These are phyloP conservation scores for Rhodamnia argentea DNA, from an alignment of 345 rosid species.

Conservation along the genomic window DNA sequence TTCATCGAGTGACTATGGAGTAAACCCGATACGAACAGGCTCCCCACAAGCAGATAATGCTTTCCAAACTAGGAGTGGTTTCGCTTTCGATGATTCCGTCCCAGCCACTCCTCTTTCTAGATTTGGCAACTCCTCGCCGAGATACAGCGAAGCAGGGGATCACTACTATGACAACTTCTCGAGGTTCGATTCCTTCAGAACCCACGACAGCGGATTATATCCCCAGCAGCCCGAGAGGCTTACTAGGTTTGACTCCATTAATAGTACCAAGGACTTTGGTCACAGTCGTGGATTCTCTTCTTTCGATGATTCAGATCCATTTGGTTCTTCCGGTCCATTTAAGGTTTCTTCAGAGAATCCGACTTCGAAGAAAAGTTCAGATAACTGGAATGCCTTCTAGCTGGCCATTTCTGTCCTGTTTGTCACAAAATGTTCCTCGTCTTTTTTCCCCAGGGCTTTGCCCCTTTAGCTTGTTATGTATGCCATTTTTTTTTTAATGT, in stretches of 20 bases:
- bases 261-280: constrained; percentile 36
- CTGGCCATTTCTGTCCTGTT: background rate
- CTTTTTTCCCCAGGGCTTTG: background rate
- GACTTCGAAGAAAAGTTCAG: constrained; percentile 51
- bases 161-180: constrained; percentile 68
- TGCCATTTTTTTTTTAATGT: background rate
- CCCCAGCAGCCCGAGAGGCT: constrained; percentile 50
- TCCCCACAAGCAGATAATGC: constrained; percentile 44
- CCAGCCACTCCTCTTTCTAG: constrained; percentile 78
- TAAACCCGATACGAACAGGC: constrained; percentile 39
- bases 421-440: background rate
- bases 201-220: constrained; percentile 51
- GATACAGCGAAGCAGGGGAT: constrained; percentile 67
- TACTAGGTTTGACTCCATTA: constrained; percentile 61
- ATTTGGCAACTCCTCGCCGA: constrained; percentile 73
- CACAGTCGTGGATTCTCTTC: constrained; percentile 43
- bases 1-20: constrained; percentile 55
- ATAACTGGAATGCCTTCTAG: constrained; percentile 62
- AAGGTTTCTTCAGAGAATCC: constrained; percentile 63
- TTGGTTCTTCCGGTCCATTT: constrained; percentile 84
- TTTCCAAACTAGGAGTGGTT: constrained; percentile 49
- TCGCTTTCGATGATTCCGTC: constrained; percentile 79
- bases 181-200: constrained; percentile 86
- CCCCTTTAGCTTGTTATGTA: background rate
- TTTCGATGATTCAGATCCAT: constrained; percentile 80